phyloP scores from a whole-genome alignment of 345 rosid species.

The Anacardium occidentale region DNA sequence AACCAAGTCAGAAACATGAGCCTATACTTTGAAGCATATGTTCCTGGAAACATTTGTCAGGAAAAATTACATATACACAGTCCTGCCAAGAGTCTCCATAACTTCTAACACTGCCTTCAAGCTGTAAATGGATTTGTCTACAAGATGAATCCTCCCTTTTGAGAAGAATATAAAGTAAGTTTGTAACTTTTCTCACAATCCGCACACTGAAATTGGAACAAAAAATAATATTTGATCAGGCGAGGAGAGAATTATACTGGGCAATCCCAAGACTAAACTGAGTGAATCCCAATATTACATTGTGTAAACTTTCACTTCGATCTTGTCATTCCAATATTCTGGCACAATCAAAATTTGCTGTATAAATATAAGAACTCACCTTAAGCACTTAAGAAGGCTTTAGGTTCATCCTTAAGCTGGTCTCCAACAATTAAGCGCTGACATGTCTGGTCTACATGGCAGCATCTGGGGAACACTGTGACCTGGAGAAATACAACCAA shows the following conservation, averaged over 20 bases:
- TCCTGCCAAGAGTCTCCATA: conserved; percentile 66
- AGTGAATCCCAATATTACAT: no score
- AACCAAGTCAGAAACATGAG: conserved; percentile 85
- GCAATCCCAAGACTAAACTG: no score
- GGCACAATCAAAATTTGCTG: neutral
- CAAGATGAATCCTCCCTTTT: conserved; percentile 24
- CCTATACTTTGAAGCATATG: conserved; percentile 66
- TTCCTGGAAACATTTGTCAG: conserved; percentile 71
- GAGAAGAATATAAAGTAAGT: conserved; percentile 18
- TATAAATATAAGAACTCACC: conserved; percentile 22
- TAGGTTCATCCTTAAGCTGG: conserved; percentile 46
- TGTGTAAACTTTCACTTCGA: neutral
- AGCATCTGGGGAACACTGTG: conserved; percentile 57
- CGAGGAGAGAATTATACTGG: conserved; percentile 1
- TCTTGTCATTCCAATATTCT: neutral
- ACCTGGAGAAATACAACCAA: conserved; percentile 43
- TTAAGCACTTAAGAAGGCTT: conserved; percentile 24
- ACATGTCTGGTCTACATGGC: conserved; percentile 65
- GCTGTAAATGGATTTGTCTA: conserved; percentile 26
- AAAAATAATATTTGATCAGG: conserved; percentile 23
- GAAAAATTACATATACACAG: conserved; percentile 75
- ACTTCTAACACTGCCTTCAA: conserved; percentile 34
- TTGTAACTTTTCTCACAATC: conserved; percentile 28
- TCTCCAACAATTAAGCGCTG: conserved; percentile 64
- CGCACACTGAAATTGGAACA: conserved; percentile 29